A percentile compares a stretch with the other conserved stretches of the same genome.
Evolutionary conservation across 805 yeast species (phyloP).

Genomic region (Hanseniaspora guilliermondii): DNA sequence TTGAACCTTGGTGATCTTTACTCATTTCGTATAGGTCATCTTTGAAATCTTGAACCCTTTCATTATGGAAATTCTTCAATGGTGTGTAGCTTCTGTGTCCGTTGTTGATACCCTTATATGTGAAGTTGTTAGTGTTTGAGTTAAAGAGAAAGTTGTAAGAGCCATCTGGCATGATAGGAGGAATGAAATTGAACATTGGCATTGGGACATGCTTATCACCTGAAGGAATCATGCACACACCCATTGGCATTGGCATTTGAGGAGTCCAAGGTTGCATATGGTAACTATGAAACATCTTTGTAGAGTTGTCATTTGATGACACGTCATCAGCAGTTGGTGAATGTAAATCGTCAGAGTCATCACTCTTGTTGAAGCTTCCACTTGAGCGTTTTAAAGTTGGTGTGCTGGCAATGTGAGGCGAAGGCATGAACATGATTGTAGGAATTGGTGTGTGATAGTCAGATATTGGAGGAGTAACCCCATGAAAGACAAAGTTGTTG

Average conservation of each 20-base stretch:
- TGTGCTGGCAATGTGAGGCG: background rate
- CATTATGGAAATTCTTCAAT: background rate
- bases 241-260: background rate
- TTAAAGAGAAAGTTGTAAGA: background rate
- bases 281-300: background rate
- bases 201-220: background rate
- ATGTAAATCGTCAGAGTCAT: background rate
- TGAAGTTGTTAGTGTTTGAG: background rate
- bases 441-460: background rate
- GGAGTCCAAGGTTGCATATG: background rate
- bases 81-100: background rate
- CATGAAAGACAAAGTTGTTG: background rate
- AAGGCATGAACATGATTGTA: background rate
- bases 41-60: constrained; percentile 39
- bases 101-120: background rate
- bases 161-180: background rate
- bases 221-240: background rate
- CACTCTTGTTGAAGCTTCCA: background rate
- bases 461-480: background rate
- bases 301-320: background rate
- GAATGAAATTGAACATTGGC: background rate
- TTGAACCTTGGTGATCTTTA: constrained; percentile 93
- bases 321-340: background rate
- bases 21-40: constrained; percentile 72
- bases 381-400: background rate